Conservation (phyloP, 257 asterid species). For the Scutellaria barbata region DNA sequence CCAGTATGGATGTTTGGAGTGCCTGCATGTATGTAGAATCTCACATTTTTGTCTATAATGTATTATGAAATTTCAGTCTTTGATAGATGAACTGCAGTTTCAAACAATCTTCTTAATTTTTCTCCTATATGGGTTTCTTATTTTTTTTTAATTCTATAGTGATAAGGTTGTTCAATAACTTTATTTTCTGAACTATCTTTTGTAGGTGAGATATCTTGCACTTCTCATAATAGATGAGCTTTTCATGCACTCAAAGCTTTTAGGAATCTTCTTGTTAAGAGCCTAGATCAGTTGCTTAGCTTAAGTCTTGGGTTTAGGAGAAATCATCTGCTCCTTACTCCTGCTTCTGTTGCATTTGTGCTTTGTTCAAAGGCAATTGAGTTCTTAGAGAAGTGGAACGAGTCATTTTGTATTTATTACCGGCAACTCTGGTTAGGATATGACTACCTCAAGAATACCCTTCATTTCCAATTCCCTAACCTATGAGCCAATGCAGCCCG, state of each 20-base stretch:
- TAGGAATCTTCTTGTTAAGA: slow-evolving; percentile 71
- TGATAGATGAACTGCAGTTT: neutral
- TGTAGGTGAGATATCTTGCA: slow-evolving; percentile 85
- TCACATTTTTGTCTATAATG: neutral
- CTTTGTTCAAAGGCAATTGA: slow-evolving; percentile 72
- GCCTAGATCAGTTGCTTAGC: slow-evolving; percentile 77
- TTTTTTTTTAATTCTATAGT: neutral
- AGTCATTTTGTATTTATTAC: slow-evolving; percentile 78
- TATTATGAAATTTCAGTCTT: neutral
- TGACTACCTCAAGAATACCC: slow-evolving; percentile 87
- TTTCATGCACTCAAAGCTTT: slow-evolving; percentile 92
- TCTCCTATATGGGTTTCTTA: too few species aligned
- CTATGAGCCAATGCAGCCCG: slow-evolving; percentile 84
- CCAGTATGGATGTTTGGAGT: slow-evolving; percentile 2
- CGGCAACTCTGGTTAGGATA: slow-evolving; percentile 86
- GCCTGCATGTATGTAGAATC: neutral
- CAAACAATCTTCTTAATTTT: too few species aligned
- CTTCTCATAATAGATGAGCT: slow-evolving; percentile 88
- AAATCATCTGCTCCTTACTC: slow-evolving; percentile 80
- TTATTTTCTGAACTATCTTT: too few species aligned
- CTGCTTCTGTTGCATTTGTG: slow-evolving; percentile 72
- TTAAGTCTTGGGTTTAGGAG: slow-evolving; percentile 79
- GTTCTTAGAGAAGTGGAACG: slow-evolving; percentile 95
- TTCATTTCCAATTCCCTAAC: slow-evolving; percentile 77
- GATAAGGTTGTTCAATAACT: slow-evolving; percentile 2